These are phyloP conservation scores for Colletotrichum destructivum DNA, from an alignment of 2,329 filamentous ascomycete species.

Conservation along the genomic window DNA sequence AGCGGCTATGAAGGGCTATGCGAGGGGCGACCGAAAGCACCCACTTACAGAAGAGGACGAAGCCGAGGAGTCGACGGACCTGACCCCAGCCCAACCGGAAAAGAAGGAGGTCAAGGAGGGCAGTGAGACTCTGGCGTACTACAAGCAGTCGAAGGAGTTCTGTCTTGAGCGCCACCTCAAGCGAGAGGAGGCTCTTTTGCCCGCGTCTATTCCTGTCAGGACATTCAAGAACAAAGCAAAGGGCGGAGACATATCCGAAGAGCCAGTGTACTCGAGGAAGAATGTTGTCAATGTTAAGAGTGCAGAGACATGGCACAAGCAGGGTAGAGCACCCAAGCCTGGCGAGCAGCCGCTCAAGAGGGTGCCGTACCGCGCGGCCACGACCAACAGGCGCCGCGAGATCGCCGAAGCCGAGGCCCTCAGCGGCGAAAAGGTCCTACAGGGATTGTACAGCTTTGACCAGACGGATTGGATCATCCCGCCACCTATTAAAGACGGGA, in stretches of 20 bases:
- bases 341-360: slow-evolving; percentile 85
- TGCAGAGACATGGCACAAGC: slow-evolving; percentile 97
- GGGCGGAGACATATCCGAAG: slow-evolving; percentile 79
- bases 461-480: slow-evolving; percentile 98
- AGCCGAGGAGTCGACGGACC: slow-evolving; percentile 82
- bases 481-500: slow-evolving; percentile 84
- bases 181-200: slow-evolving; percentile 88
- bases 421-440: slow-evolving; percentile 86
- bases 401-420: slow-evolving; percentile 87
- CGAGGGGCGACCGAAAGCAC: slow-evolving; percentile 60
- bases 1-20: slow-evolving; percentile 82
- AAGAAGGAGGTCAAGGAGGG: slow-evolving; percentile 82
- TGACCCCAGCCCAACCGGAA: slow-evolving; percentile 80
- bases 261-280: slow-evolving; percentile 84
- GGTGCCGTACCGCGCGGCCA: slow-evolving; percentile 93
- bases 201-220: slow-evolving; percentile 78
- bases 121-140: slow-evolving; percentile 87
- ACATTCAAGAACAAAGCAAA: slow-evolving; percentile 83
- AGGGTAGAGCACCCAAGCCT: slow-evolving; percentile 82
- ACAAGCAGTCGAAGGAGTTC: slow-evolving; percentile 88
- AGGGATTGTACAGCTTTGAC: slow-evolving; percentile 85
- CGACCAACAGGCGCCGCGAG: slow-evolving; percentile 87
- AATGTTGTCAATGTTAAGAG: slow-evolving; percentile 91
- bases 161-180: slow-evolving; percentile 89
- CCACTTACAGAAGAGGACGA: slow-evolving; percentile 82